Evolutionary conservation across 768 basidiomycete genomes (phyloP).

Genomic region (Lactarius indigo): DNA sequence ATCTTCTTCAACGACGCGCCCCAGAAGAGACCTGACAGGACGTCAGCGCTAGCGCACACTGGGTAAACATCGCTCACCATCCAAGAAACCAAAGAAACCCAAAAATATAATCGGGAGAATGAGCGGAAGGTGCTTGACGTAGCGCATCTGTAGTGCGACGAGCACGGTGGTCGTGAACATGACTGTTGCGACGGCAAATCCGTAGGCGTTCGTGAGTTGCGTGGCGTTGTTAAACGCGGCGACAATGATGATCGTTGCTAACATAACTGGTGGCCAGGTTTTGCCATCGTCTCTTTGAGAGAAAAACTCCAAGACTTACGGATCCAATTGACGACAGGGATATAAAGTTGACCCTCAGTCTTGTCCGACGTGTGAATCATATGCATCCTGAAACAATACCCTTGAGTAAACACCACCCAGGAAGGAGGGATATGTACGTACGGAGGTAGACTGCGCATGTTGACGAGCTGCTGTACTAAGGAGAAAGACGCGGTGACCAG

Average conservation of each 20-base stretch:
- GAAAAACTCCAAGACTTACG: slow-evolving; percentile 29
- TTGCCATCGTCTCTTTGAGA: no score
- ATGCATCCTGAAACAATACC: slow-evolving; percentile 34
- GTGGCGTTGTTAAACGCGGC: slow-evolving; percentile 52
- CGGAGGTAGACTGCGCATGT: slow-evolving; percentile 55
- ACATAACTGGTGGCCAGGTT: slow-evolving; percentile 37
- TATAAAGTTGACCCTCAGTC: slow-evolving; percentile 64
- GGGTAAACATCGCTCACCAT: slow-evolving; percentile 35
- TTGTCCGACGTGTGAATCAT: slow-evolving; percentile 60
- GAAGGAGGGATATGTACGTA: slow-evolving; percentile 23
- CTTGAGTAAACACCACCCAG: background rate
- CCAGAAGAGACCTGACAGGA: slow-evolving; percentile 49
- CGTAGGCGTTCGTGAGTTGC: slow-evolving; percentile 54
- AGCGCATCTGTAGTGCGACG: slow-evolving; percentile 54
- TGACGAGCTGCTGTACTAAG: slow-evolving; percentile 61
- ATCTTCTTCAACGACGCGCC: slow-evolving; percentile 60
- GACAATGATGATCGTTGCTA: slow-evolving; percentile 53
- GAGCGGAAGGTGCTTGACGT: slow-evolving; percentile 48
- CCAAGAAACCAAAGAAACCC: slow-evolving; percentile 58
- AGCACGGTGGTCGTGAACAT: slow-evolving; percentile 61
- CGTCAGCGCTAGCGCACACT: background rate
- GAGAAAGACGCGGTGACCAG: slow-evolving; percentile 68
- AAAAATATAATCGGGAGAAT: slow-evolving; percentile 46
- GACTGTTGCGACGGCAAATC: slow-evolving; percentile 63
- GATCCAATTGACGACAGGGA: slow-evolving; percentile 61